Conservation (phyloP, 768 basidiomycete genomes). For the Mycena galopus region DNA sequence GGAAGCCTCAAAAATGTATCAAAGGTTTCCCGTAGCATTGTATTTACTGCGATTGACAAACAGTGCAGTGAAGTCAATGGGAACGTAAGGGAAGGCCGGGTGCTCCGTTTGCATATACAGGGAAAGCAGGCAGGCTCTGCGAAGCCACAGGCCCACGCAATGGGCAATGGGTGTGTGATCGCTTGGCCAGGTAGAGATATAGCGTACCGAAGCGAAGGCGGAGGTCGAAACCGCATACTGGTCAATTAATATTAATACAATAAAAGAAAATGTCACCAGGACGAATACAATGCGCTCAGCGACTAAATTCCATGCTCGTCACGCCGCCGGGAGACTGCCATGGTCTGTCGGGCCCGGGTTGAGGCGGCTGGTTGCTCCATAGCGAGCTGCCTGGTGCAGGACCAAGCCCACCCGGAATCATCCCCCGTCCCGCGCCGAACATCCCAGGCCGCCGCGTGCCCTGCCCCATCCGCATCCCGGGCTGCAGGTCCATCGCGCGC, state of each 20-base stretch:
- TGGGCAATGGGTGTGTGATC: no score
- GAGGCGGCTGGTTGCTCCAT: constrained; percentile 46
- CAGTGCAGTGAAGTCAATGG: no score
- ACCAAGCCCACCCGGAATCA: constrained; percentile 48
- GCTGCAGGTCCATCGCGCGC: constrained; percentile 64
- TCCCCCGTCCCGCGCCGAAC: constrained; percentile 62
- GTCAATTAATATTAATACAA: constrained; percentile 27
- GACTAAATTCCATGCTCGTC: constrained; percentile 25
- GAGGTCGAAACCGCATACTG: background rate
- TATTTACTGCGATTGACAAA: no score
- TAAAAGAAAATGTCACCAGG: constrained; percentile 19
- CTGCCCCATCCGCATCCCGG: constrained; percentile 64
- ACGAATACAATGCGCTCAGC: constrained; percentile 21
- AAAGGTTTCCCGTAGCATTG: no score
- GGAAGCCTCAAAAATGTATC: no score
- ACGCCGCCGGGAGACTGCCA: constrained; percentile 27
- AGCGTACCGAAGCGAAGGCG: background rate
- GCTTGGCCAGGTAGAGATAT: no score
- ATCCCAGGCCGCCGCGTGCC: constrained; percentile 70
- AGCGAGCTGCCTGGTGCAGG: constrained; percentile 50
- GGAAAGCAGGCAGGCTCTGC: no score
- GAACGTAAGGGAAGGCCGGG: no score
- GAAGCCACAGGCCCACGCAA: no score
- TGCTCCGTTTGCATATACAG: no score
- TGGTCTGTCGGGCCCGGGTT: constrained; percentile 5